phyloP scores from a whole-genome alignment of 1,284 basidiomycete genomes.

The Irpex lacteus region DNA sequence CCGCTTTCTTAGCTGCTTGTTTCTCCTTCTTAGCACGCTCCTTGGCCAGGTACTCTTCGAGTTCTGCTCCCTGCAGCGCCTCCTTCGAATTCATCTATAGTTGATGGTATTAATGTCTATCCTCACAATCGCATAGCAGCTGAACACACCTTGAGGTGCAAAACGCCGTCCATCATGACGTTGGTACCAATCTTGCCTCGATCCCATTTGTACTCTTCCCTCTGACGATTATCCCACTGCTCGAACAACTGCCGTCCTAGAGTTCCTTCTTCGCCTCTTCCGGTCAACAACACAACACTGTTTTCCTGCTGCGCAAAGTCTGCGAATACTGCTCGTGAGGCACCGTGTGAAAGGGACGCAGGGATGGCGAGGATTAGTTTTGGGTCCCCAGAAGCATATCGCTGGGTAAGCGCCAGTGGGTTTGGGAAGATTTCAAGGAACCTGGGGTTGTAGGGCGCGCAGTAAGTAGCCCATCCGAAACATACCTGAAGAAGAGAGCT shows the following conservation, averaged over 20 bases:
- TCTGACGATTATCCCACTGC: constrained; percentile 82
- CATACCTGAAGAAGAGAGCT: constrained; percentile 16
- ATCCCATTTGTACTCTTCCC: constrained; percentile 79
- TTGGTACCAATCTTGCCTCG: constrained; percentile 85
- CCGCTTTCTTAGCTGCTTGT: constrained; percentile 84
- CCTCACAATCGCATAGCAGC: background rate
- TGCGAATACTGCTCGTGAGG: constrained; percentile 82
- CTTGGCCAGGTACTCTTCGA: constrained; percentile 78
- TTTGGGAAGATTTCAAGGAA: constrained; percentile 89
- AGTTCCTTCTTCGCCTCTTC: constrained; percentile 76
- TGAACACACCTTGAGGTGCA: constrained; percentile 62
- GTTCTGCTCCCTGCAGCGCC: constrained; percentile 80
- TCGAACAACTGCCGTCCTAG: constrained; percentile 81
- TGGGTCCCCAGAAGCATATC: constrained; percentile 82
- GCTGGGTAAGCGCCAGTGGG: constrained; percentile 76
- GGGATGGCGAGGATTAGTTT: constrained; percentile 95
- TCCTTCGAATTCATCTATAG: constrained; percentile 86
- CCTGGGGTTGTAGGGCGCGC: constrained; percentile 37
- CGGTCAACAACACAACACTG: constrained; percentile 85
- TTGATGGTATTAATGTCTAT: background rate
- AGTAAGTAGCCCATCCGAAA: background rate
- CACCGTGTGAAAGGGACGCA: constrained; percentile 89
- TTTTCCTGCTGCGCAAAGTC: constrained; percentile 80
- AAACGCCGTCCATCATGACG: constrained; percentile 69
- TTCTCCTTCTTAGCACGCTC: constrained; percentile 83